Percentiles rank a stretch among this genome's conserved stretches.
These are phyloP conservation scores for Ganoderma leucocontextum DNA, from an alignment of 1,284 basidiomycete species.

Conservation along the genomic window DNA sequence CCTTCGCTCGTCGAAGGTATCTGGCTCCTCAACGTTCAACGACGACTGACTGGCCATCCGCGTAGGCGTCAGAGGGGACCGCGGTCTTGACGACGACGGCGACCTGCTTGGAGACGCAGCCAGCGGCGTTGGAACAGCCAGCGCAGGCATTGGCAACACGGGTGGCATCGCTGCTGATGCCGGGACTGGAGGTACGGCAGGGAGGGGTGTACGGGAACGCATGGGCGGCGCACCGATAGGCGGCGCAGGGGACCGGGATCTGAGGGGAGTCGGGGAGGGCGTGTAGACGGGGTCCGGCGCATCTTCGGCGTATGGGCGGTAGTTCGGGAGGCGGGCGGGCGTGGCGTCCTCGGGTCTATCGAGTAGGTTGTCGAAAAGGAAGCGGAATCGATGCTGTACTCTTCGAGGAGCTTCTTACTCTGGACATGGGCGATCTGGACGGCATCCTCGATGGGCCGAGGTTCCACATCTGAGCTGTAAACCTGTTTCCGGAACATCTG, in stretches of 20 bases:
- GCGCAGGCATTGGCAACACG: conserved; percentile 25
- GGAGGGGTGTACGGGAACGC: conserved; percentile 35
- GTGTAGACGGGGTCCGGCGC: conserved; percentile 40
- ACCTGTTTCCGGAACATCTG: conserved; percentile 93
- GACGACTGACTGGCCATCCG: conserved; percentile 34
- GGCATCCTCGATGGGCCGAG: conserved; percentile 76
- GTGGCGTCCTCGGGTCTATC: conserved; percentile 52
- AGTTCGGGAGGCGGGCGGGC: conserved; percentile 42
- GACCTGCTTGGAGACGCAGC: conserved; percentile 30
- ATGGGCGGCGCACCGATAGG: conserved; percentile 38
- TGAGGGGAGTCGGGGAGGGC: conserved; percentile 42
- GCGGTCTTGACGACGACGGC: conserved; percentile 34
- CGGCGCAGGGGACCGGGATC: conserved; percentile 41
- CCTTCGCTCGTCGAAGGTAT: conserved; percentile 36
- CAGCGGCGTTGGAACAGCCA: conserved; percentile 29
- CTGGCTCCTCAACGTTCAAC: conserved; percentile 34
- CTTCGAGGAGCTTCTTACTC: conserved; percentile 88
- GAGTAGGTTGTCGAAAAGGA: conserved; percentile 80
- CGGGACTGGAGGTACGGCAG: conserved; percentile 37
- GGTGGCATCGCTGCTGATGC: conserved; percentile 25
- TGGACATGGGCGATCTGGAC: conserved; percentile 79
- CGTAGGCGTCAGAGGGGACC: conserved; percentile 32
- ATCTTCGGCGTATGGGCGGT: conserved; percentile 41
- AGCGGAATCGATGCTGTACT: conserved; percentile 94
- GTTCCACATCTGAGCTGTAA: conserved; percentile 81